Percentiles rank a stretch among this genome's conserved stretches.
These are phyloP conservation scores for Termitomyces sp. DNA, from an alignment of 768 basidiomycete genomes.

Conservation along the genomic window DNA sequence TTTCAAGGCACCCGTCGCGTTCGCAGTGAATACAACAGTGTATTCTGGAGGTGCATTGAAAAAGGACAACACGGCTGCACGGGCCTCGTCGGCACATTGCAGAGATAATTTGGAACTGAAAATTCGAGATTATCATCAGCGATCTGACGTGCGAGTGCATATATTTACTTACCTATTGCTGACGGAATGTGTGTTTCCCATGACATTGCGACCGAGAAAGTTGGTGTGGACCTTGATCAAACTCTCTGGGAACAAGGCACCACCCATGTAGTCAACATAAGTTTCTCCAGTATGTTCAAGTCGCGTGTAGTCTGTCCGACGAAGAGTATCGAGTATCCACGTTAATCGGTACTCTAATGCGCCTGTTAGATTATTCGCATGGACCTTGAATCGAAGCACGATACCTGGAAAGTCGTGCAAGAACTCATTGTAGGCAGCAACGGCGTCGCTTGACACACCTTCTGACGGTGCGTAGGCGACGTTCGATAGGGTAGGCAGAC, in stretches of 20 bases:
- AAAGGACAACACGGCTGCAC: conserved; percentile 69
- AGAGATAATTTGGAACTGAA: conserved; percentile 69
- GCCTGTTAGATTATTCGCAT: background rate
- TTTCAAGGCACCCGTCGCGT: conserved; percentile 77
- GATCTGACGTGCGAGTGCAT: conserved; percentile 22
- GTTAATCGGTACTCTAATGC: conserved; percentile 57
- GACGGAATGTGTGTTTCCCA: conserved; percentile 84
- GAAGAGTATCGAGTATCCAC: conserved; percentile 68
- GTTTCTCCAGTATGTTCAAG: conserved; percentile 64
- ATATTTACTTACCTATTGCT: conserved; percentile 71
- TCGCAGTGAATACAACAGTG: conserved; percentile 78
- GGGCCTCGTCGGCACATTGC: conserved; percentile 63
- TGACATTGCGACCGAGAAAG: conserved; percentile 61
- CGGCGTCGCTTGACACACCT: conserved; percentile 31
- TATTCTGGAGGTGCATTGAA: conserved; percentile 75
- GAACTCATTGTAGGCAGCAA: conserved; percentile 48
- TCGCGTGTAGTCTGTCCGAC: conserved; percentile 58
- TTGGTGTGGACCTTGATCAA: conserved; percentile 67
- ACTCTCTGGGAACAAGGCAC: conserved; percentile 75
- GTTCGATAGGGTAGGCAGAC: conserved; percentile 13
- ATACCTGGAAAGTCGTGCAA: conserved; percentile 37
- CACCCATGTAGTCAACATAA: conserved; percentile 88
- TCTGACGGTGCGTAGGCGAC: conserved; percentile 25
- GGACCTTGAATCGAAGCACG: background rate
- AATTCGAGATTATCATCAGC: conserved; percentile 9